Conservation (phyloP, 495 filamentous ascomycete genomes). For the Talaromyces proteolyticus region DNA sequence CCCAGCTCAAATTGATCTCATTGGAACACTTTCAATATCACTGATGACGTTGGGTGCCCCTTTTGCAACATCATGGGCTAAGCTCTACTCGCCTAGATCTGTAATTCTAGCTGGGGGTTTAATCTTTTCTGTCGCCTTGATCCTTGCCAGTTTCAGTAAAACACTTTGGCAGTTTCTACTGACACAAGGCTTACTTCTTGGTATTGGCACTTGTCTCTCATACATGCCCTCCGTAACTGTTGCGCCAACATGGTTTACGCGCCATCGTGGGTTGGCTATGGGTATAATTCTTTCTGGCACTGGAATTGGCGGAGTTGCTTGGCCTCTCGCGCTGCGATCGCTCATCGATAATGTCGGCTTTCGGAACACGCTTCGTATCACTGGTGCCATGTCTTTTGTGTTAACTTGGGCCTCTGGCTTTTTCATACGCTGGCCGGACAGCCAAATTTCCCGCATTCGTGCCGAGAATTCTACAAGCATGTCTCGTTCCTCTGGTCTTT, state of each 20-base stretch:
- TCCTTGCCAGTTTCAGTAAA: conserved; percentile 29
- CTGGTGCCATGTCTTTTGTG: conserved; percentile 32
- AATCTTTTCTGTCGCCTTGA: conserved; percentile 18
- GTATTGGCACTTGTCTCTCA: conserved; percentile 20
- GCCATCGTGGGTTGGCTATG: conserved; percentile 39
- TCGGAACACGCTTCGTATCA: conserved; percentile 53
- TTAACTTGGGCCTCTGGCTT: conserved; percentile 19
- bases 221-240: conserved; percentile 42
- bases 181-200: conserved; percentile 7
- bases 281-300: conserved; percentile 40
- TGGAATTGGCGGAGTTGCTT: conserved; percentile 38
- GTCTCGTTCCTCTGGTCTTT: conserved; percentile 25
- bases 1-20: conserved; percentile 34
- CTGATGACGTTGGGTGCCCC: conserved; percentile 41
- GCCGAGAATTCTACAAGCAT: conserved; percentile 13
- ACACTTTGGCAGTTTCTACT: conserved; percentile 11
- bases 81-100: conserved; percentile 24
- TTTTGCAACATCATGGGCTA: conserved; percentile 28
- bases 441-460: conserved; percentile 29
- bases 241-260: conserved; percentile 44
- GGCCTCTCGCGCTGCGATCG: conserved; percentile 11
- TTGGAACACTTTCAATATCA: conserved; percentile 34
- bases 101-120: conserved; percentile 23
- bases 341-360: conserved; percentile 40
- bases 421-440: conserved; percentile 43